These are phyloP conservation scores for Sinapis alba DNA, from an alignment of 441 rosid genomes.

Conservation along the genomic window DNA sequence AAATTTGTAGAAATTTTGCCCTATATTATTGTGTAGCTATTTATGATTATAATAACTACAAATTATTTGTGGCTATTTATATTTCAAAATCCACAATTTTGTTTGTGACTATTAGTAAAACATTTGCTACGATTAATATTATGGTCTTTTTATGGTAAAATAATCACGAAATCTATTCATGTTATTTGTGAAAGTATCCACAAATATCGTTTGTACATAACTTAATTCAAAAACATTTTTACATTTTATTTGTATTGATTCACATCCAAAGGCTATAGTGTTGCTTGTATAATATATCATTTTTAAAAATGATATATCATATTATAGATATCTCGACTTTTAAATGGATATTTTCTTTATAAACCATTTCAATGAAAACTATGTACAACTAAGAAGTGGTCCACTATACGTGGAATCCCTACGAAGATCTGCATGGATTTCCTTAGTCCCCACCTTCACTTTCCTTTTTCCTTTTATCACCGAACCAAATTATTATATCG, in stretches of 20 bases:
- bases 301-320: background rate
- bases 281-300: background rate
- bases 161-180: too few species aligned
- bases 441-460: conserved; percentile 33
- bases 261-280: background rate
- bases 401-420: conserved; percentile 28
- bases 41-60: too few species aligned
- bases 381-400: conserved; percentile 30
- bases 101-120: too few species aligned
- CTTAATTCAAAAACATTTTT: background rate
- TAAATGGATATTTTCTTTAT: background rate
- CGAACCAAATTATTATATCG: conserved; percentile 27
- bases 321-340: background rate
- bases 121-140: too few species aligned
- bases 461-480: conserved; percentile 35
- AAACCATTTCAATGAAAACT: background rate
- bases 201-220: background rate
- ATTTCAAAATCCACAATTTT: too few species aligned
- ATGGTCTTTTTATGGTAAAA: too few species aligned
- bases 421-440: conserved; percentile 31
- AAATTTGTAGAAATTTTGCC: too few species aligned
- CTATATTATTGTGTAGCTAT: too few species aligned
- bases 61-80: too few species aligned
- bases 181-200: too few species aligned
- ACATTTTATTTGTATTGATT: background rate